These are phyloP conservation scores for Trypanosoma avium DNA, from an alignment of 208 protist species.

Conservation along the genomic window DNA sequence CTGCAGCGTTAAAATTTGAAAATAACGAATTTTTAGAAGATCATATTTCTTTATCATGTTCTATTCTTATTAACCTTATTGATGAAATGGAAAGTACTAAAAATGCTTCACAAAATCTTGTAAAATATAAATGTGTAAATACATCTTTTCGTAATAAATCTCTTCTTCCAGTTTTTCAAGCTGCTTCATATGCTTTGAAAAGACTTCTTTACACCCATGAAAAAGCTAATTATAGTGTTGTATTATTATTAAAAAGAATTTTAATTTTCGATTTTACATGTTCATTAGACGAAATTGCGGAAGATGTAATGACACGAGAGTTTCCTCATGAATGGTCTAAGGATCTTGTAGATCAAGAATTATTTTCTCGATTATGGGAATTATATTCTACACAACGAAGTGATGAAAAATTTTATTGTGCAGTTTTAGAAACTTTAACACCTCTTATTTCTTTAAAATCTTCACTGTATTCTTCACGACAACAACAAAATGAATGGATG, in stretches of 20 bases:
- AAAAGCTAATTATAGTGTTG: conserved; percentile 7
- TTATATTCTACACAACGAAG: conserved; percentile 20
- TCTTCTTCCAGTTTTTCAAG: conserved; percentile 40
- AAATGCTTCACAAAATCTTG: not conserved
- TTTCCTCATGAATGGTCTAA: conserved; percentile 29
- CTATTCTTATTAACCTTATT: conserved; percentile 22
- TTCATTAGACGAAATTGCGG: conserved; percentile 9
- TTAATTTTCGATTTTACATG: conserved; percentile 35
- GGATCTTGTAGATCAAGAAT: conserved; percentile 25
- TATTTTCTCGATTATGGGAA: conserved; percentile 31
- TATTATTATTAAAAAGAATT: conserved; percentile 24
- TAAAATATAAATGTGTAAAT: conserved; percentile 13
- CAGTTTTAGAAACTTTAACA: conserved; percentile 27
- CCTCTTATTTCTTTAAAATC: conserved; percentile 30
- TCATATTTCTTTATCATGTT: conserved; percentile 20
- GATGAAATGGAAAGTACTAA: conserved; percentile 24
- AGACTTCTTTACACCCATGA: conserved; percentile 9
- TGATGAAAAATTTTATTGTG: conserved; percentile 11
- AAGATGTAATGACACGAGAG: conserved; percentile 24
- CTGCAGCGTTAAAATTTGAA: not conserved
- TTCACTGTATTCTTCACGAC: conserved; percentile 25
- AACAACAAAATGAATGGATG: conserved; percentile 35
- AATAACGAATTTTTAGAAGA: conserved; percentile 8
- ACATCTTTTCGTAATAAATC: conserved; percentile 46
- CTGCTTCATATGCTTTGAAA: conserved; percentile 29